Conservation (phyloP, 2,329 filamentous ascomycete species). For the Exophiala phaeomuriformis region DNA sequence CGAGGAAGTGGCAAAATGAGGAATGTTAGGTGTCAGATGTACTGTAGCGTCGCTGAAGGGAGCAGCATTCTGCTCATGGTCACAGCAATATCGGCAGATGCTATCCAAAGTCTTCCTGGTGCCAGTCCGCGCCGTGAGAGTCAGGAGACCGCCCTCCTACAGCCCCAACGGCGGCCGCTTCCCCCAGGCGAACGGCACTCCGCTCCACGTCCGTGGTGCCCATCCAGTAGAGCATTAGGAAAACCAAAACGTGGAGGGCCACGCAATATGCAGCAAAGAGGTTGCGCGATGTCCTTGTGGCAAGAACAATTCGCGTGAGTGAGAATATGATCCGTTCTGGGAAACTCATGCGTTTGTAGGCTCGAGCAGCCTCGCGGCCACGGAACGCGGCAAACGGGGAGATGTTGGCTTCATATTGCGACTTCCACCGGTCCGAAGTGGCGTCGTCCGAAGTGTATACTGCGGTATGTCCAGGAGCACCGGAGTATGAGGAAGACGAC, state of each 20-base stretch:
- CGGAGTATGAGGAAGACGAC: slow-evolving; percentile 58
- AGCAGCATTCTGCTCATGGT: background rate
- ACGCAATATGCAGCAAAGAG: slow-evolving; percentile 89
- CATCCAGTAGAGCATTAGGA: slow-evolving; percentile 79
- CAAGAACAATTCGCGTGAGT: slow-evolving; percentile 81
- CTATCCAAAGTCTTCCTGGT: slow-evolving; percentile 51
- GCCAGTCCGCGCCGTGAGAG: slow-evolving; percentile 49
- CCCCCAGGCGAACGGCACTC: slow-evolving; percentile 52
- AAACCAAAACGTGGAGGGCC: slow-evolving; percentile 78
- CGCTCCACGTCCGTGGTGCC: slow-evolving; percentile 60
- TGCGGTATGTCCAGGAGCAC: slow-evolving; percentile 56
- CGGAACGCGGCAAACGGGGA: slow-evolving; percentile 94
- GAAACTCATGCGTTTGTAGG: slow-evolving; percentile 86
- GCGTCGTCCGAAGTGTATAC: slow-evolving; percentile 56
- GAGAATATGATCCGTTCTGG: slow-evolving; percentile 87
- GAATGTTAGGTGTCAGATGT: too few relatives aligned
- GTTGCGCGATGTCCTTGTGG: slow-evolving; percentile 83
- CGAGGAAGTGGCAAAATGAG: too few relatives aligned
- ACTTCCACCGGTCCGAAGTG: slow-evolving; percentile 74
- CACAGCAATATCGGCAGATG: background rate
- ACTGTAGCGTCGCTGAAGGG: background rate
- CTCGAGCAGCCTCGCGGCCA: slow-evolving; percentile 82
- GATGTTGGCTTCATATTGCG: slow-evolving; percentile 89
- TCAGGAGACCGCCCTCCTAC: slow-evolving; percentile 8
- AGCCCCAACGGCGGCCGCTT: slow-evolving; percentile 34